Evolutionary conservation across 805 yeast genomes (phyloP).

Genomic region (Priceomyces haplophilus): DNA sequence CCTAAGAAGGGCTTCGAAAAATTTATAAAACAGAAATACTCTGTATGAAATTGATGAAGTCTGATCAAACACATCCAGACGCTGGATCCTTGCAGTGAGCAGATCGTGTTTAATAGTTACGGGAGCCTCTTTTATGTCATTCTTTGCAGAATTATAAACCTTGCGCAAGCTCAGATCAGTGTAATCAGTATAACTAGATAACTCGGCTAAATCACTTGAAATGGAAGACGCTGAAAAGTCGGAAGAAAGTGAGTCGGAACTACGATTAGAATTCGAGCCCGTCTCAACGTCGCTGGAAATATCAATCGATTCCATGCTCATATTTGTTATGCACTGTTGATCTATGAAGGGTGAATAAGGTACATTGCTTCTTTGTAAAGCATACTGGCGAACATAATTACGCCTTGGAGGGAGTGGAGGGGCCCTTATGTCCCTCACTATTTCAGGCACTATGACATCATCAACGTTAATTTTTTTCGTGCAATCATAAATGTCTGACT

Average conservation of each 20-base stretch:
- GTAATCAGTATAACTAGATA: conserved; percentile 15
- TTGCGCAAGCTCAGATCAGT: conserved; percentile 20
- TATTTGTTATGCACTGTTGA: neutral
- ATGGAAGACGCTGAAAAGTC: conserved; percentile 13
- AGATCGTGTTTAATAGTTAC: conserved; percentile 10
- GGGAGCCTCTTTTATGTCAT: conserved; percentile 32
- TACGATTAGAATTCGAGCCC: neutral
- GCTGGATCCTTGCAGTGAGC: conserved; percentile 4
- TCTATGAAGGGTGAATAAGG: neutral
- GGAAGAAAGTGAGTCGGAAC: conserved; percentile 4
- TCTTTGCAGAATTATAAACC: conserved; percentile 33
- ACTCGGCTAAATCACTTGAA: conserved; percentile 15
- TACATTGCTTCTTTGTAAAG: conserved; percentile 1
- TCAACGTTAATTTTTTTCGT: conserved; percentile 12
- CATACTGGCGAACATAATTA: neutral
- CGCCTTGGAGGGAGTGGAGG: conserved; percentile 36
- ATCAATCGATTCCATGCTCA: neutral
- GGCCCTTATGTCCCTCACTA: conserved; percentile 1
- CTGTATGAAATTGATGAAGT: conserved; percentile 24
- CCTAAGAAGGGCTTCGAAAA: conserved; percentile 19
- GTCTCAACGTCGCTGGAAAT: conserved; percentile 8
- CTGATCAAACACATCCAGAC: conserved; percentile 11
- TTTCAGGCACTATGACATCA: conserved; percentile 12
- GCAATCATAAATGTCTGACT: conserved; percentile 30
- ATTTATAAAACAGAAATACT: conserved; percentile 20